Evolutionary conservation across 805 yeast genomes (phyloP).

Genomic region (Cyberlindnera nakhonratchasimensis): DNA sequence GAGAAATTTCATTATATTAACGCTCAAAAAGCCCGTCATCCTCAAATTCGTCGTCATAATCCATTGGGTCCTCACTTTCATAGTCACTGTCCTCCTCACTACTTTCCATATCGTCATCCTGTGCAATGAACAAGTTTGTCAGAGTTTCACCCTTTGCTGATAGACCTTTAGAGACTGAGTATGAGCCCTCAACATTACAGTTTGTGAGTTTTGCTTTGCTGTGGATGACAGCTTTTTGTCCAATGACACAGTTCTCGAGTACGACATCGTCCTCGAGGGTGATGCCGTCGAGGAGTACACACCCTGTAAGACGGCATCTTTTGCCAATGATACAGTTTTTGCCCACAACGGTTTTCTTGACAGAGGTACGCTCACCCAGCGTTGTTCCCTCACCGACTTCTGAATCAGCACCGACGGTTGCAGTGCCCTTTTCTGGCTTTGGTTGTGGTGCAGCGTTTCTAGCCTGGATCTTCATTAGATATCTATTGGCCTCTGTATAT

Average conservation of each 20-base stretch:
- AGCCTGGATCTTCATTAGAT: slow-evolving; percentile 65
- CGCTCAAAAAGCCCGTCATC: slow-evolving; percentile 64
- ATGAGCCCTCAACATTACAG: slow-evolving; percentile 84
- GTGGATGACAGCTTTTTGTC: slow-evolving; percentile 61
- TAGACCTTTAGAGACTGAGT: slow-evolving; percentile 55
- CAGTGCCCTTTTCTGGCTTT: slow-evolving; percentile 47
- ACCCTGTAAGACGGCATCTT: slow-evolving; percentile 84
- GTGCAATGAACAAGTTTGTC: slow-evolving; percentile 32
- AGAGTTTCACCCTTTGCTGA: slow-evolving; percentile 57
- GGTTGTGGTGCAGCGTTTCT: slow-evolving; percentile 27
- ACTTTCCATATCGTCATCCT: slow-evolving; percentile 24
- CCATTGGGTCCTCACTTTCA: slow-evolving; percentile 21
- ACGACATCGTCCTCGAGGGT: slow-evolving; percentile 71
- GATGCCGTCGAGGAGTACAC: slow-evolving; percentile 70
- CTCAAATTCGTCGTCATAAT: slow-evolving; percentile 33
- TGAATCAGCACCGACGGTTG: slow-evolving; percentile 86
- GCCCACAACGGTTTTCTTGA: slow-evolving; percentile 84
- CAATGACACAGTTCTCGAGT: slow-evolving; percentile 83
- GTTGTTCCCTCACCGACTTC: slow-evolving; percentile 64
- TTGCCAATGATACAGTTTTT: slow-evolving; percentile 72
- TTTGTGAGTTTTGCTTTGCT: slow-evolving; percentile 64
- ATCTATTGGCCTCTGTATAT: slow-evolving; percentile 86
- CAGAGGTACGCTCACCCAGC: slow-evolving; percentile 79
- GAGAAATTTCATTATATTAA: too few relatives aligned
- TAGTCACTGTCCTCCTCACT: slow-evolving; percentile 32